Percentiles rank a stretch among this genome's conserved stretches.
Conservation (phyloP, 495 filamentous ascomycete genomes). For the Entonaema liquescens region DNA sequence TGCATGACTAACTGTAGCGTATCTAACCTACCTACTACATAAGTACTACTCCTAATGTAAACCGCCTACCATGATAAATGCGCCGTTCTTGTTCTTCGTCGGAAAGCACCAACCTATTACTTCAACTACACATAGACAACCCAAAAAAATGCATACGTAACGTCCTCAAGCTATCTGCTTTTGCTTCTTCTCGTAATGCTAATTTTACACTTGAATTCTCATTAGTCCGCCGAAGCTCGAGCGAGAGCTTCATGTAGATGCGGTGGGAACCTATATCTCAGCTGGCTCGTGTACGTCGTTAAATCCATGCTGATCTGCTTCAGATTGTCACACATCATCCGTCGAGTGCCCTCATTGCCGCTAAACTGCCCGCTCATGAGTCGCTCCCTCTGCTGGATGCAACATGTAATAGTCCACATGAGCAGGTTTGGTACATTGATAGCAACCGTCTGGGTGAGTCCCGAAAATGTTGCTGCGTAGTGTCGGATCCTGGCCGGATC, state of each 20-base stretch:
- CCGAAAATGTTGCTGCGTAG: conserved; percentile 77
- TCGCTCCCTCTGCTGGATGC: conserved; percentile 74
- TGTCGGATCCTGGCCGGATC: conserved; percentile 76
- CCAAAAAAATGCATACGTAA: not conserved
- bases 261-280: conserved; percentile 82
- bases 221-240: conserved; percentile 72
- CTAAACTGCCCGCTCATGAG: conserved; percentile 72
- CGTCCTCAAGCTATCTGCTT: not conserved
- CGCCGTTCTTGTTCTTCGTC: not conserved
- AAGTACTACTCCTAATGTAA: not conserved
- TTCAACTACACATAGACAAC: not conserved
- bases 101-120: not conserved
- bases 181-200: not conserved
- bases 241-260: conserved; percentile 83
- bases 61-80: not conserved
- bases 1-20: not conserved
- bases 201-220: conserved; percentile 3
- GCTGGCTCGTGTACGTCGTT: conserved; percentile 92
- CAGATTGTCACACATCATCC: conserved; percentile 70
- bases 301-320: conserved; percentile 83
- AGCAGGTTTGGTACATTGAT: conserved; percentile 88
- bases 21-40: not conserved
- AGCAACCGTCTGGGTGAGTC: conserved; percentile 76
- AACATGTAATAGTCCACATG: conserved; percentile 90
- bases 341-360: conserved; percentile 73